phyloP scores from a whole-genome alignment of 1,139 yeast species.

The Kodamaea fungicola region DNA sequence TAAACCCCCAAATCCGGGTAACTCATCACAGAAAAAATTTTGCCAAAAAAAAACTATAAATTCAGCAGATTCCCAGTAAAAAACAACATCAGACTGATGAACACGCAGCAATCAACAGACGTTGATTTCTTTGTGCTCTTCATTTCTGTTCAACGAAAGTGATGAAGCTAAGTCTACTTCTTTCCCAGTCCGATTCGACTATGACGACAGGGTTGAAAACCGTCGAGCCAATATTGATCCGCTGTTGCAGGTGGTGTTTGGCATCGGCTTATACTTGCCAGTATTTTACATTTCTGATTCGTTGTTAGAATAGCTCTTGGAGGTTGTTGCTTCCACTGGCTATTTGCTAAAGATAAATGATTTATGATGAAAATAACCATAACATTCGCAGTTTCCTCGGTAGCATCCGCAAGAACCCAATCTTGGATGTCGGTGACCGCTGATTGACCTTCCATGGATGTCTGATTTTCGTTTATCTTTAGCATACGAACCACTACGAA shows the following conservation, averaged over 20 bases:
- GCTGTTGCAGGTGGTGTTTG: constrained; percentile 36
- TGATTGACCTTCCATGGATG: constrained; percentile 70
- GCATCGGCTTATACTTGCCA: constrained; percentile 73
- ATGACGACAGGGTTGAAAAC: constrained; percentile 79
- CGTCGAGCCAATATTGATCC: constrained; percentile 39
- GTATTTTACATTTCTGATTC: constrained; percentile 72
- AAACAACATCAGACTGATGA: constrained; percentile 4
- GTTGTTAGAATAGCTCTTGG: constrained; percentile 12
- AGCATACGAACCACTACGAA: not conserved
- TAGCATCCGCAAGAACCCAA: constrained; percentile 80
- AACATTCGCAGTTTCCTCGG: constrained; percentile 95
- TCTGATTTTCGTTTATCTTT: constrained; percentile 34
- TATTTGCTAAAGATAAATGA: constrained; percentile 4
- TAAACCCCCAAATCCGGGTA: constrained; percentile 11
- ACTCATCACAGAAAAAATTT: constrained; percentile 8
- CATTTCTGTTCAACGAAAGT: constrained; percentile 21
- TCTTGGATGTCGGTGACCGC: constrained; percentile 84
- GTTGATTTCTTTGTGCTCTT: constrained; percentile 4
- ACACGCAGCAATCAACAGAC: constrained; percentile 4
- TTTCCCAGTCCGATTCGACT: constrained; percentile 84
- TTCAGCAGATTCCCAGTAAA: constrained; percentile 4
- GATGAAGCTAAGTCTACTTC: constrained; percentile 66
- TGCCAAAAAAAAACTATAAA: constrained; percentile 11
- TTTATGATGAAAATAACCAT: constrained; percentile 69
- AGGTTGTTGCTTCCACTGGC: constrained; percentile 12